phyloP scores from a whole-genome alignment of 1,284 basidiomycete species.

The Tilletia indica region DNA sequence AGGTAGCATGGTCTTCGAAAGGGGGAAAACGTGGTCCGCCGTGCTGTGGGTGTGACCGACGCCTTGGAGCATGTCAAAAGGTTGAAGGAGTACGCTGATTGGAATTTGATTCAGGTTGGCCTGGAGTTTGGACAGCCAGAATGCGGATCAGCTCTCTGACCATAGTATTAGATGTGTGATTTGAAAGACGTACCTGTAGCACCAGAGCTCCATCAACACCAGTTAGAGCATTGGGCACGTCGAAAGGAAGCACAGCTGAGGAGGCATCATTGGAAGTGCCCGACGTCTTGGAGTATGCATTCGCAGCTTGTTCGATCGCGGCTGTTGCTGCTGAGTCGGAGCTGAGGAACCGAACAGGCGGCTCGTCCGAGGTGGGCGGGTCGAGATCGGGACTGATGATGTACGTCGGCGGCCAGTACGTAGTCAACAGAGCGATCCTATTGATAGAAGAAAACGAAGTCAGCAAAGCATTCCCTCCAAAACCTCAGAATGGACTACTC shows the following conservation, averaged over 20 bases:
- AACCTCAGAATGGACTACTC: background rate
- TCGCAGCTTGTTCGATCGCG: background rate
- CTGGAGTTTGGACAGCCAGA: background rate
- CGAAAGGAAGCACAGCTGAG: background rate
- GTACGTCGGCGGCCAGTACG: constrained; percentile 11
- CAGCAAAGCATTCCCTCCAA: background rate
- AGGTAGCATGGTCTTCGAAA: background rate
- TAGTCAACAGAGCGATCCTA: background rate
- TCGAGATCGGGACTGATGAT: constrained; percentile 7
- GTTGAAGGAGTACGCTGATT: background rate
- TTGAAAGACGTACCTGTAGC: background rate
- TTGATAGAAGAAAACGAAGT: background rate
- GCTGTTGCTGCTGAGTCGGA: background rate
- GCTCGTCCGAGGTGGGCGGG: background rate
- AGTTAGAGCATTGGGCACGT: constrained; percentile 3
- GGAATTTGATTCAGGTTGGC: background rate
- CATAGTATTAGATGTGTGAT: background rate
- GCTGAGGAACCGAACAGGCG: background rate
- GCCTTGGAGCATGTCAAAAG: background rate
- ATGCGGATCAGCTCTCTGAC: no score
- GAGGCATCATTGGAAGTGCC: background rate
- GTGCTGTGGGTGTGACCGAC: background rate
- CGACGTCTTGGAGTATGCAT: background rate
- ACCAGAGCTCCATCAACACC: background rate
- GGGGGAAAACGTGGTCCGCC: background rate